These are phyloP conservation scores for Sclerotinia nivalis DNA, from an alignment of 2,329 filamentous ascomycete species.

Conservation along the genomic window DNA sequence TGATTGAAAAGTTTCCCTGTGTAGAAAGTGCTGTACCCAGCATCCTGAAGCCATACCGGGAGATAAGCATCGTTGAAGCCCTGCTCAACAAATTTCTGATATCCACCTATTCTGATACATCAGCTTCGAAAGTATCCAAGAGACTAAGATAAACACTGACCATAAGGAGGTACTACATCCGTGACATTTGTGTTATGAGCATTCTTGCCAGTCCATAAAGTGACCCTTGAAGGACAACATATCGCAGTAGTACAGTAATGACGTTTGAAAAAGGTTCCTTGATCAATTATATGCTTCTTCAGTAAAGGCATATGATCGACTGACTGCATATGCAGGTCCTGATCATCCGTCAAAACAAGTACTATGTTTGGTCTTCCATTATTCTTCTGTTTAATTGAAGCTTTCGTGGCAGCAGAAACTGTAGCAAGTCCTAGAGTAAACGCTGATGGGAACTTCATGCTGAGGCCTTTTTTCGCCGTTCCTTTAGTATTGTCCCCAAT, in stretches of 20 bases:
- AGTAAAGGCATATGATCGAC: slow-evolving; percentile 58
- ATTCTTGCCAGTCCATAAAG: slow-evolving; percentile 60
- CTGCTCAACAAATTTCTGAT: slow-evolving; percentile 64
- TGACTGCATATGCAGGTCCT: slow-evolving; percentile 61
- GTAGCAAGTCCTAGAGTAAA: slow-evolving; percentile 26
- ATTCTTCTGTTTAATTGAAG: slow-evolving; percentile 21
- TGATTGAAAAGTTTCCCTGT: slow-evolving; percentile 71
- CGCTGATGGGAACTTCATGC: slow-evolving; percentile 8
- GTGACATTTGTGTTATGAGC: slow-evolving; percentile 67
- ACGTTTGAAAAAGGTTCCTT: slow-evolving; percentile 56
- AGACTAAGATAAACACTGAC: slow-evolving; percentile 38
- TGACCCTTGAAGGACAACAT: slow-evolving; percentile 64
- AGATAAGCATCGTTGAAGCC: slow-evolving; percentile 68
- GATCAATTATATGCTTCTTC: slow-evolving; percentile 54
- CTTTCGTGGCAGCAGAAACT: slow-evolving; percentile 26
- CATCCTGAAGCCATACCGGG: slow-evolving; percentile 68
- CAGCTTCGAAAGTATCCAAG: slow-evolving; percentile 31
- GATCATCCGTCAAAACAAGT: slow-evolving; percentile 65
- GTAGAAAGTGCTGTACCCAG: slow-evolving; percentile 71
- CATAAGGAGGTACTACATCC: slow-evolving; percentile 49
- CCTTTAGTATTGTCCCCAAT: background rate
- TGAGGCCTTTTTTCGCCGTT: background rate
- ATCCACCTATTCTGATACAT: slow-evolving; percentile 48
- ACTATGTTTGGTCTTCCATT: slow-evolving; percentile 54
- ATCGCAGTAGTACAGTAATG: slow-evolving; percentile 63